Base-by-base conservation (phyloP, 495 filamentous ascomycete species). In the Podospora pseudoanserina region DNA sequence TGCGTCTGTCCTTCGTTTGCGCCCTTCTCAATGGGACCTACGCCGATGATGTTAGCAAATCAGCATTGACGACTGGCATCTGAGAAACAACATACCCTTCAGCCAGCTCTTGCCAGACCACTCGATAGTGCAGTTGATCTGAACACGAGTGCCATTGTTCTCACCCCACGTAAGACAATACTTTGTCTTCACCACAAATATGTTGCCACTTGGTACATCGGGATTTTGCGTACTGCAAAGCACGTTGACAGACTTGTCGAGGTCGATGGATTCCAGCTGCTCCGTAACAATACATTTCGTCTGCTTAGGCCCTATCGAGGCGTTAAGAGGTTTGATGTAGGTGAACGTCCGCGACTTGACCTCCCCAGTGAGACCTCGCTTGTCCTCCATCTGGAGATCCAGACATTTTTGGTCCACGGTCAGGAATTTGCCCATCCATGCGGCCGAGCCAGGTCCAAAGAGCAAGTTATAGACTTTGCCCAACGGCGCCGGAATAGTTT, bases 61-160 rank as follows among this genome's bases (percentile, higher is more conserved):
- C 19, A 32, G 0, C 67, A 62, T 28, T 16, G 39, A 26, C 59
- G 13, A 44, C 13, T 13, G 18, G 39, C 30, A 20, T 4, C 32
- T 34, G 28, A 16, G 4, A 59, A 23, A 7, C 16, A 18, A 59
- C 67, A 32, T 86, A 97, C 94, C 92, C 82, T 97, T 98, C 54
- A 98, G 77, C 95, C 96, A 99, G 80, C 92, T 97, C 83, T 99
- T 99, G 65, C 95, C 94, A 0, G 90, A 88, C 95, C 95, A 99
- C 74, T 98, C 95, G 61, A 98, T 91, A 0, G 89, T 89, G 77
- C 92, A 97, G 66, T 88, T 96, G 78, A 92, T 88, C 28, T 94
- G 83, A 30, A 99, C 79, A 39, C 92, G 86, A 0, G 96, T 99
- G 27, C 88, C 81, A 71, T 96, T 96, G 65, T 86, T 88, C 32